Evolutionary conservation across 352 stramenopile genomes (phyloP).

Genomic region (Pythium biforme): DNA sequence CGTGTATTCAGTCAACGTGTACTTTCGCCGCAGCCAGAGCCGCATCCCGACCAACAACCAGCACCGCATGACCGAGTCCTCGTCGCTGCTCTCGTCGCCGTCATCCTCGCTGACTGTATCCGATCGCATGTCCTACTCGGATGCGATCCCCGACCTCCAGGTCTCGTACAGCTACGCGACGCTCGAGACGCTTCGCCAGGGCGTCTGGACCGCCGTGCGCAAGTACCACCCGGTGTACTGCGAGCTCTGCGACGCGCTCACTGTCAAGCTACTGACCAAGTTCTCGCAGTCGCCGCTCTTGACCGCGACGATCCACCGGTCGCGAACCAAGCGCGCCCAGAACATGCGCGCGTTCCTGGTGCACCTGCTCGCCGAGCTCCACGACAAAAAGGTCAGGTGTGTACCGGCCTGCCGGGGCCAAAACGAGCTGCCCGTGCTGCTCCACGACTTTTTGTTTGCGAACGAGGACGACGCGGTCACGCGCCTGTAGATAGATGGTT

Average conservation of each 20-base stretch:
- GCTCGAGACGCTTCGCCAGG: slow-evolving; percentile 42
- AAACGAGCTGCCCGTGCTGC: slow-evolving; percentile 14
- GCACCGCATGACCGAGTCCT: not conserved
- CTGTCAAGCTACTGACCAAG: slow-evolving; percentile 3
- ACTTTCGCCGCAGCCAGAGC: slow-evolving; percentile 3
- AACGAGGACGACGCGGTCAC: not conserved
- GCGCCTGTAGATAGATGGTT: not conserved
- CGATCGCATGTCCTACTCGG: not conserved
- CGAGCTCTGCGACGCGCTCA: slow-evolving; percentile 46
- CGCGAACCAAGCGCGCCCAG: slow-evolving; percentile 5
- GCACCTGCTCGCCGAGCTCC: slow-evolving; percentile 3
- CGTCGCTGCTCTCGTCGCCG: not conserved
- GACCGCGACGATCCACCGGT: slow-evolving; percentile 6
- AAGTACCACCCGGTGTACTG: slow-evolving; percentile 40
- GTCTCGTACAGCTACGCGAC: slow-evolving; percentile 52
- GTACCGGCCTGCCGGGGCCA: slow-evolving; percentile 5
- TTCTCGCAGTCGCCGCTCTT: slow-evolving; percentile 1
- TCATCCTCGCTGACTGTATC: not conserved
- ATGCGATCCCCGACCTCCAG: slow-evolving; percentile 38
- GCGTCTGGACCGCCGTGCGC: slow-evolving; percentile 38
- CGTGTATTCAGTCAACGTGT: slow-evolving; percentile 1
- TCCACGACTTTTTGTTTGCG: slow-evolving; percentile 16
- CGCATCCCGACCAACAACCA: slow-evolving; percentile 11
- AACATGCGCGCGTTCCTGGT: slow-evolving; percentile 15
- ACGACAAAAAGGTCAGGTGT: slow-evolving; percentile 5